Percentiles rank a stretch among this genome's conserved stretches.
phyloP scores from a whole-genome alignment of 805 yeast genomes.

The Saccharomycopsis capsularis region DNA sequence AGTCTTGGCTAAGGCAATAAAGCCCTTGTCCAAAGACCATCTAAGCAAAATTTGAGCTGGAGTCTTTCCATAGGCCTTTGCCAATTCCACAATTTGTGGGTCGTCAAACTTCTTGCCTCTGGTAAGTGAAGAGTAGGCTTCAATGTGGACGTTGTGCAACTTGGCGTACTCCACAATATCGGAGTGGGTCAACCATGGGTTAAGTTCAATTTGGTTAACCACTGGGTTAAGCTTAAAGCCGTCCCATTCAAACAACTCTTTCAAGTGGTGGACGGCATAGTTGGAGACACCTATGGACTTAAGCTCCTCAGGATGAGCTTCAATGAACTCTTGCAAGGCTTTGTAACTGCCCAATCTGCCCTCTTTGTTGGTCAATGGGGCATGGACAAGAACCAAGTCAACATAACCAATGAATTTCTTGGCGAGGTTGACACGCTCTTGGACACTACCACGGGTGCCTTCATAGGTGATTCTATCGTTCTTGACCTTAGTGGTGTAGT shows the following conservation, averaged over 20 bases:
- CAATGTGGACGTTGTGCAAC: constrained; percentile 40
- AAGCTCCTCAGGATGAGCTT: constrained; percentile 45
- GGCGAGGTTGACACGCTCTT: constrained; percentile 1
- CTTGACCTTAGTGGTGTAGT: constrained; percentile 70
- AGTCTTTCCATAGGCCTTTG: constrained; percentile 81
- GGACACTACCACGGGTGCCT: neutral
- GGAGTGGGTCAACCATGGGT: constrained; percentile 42
- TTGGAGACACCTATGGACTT: constrained; percentile 74
- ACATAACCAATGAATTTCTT: constrained; percentile 45
- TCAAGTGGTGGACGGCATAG: constrained; percentile 52
- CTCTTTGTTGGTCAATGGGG: constrained; percentile 44
- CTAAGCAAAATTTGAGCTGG: constrained; percentile 47
- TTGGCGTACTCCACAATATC: constrained; percentile 39
- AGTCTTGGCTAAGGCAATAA: constrained; percentile 50
- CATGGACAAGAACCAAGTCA: constrained; percentile 62
- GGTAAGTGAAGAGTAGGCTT: constrained; percentile 64
- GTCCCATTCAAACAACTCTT: constrained; percentile 53
- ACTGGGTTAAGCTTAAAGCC: constrained; percentile 46
- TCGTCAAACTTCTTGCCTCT: constrained; percentile 43
- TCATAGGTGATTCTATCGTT: constrained; percentile 30
- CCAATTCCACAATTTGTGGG: constrained; percentile 78
- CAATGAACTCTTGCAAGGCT: constrained; percentile 61
- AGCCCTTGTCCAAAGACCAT: constrained; percentile 55
- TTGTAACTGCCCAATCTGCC: constrained; percentile 53
- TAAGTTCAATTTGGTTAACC: constrained; percentile 47